Evolutionary conservation across 2,329 filamentous ascomycete species (phyloP).

Genomic region (Diaporthe vaccinii): DNA sequence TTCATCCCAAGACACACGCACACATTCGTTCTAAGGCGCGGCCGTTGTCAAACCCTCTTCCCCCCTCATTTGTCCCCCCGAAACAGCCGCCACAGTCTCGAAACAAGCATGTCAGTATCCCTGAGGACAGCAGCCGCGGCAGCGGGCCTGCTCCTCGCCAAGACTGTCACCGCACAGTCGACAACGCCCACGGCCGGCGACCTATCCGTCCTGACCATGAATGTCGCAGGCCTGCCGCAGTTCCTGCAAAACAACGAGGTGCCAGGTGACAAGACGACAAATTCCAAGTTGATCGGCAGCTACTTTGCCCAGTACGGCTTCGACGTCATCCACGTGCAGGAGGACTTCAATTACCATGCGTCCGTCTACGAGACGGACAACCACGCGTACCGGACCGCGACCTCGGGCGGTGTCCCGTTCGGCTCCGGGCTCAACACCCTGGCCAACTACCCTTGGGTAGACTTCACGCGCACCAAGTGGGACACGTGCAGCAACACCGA

Average conservation of each 20-base stretch:
- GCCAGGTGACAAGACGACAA: conserved; percentile 71
- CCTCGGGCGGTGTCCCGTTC: conserved; percentile 74
- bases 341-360: conserved; percentile 78
- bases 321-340: conserved; percentile 75
- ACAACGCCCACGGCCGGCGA: conserved; percentile 45
- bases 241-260: conserved; percentile 72
- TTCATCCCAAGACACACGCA: conserved; percentile 16
- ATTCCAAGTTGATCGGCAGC: conserved; percentile 68
- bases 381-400: conserved; percentile 72
- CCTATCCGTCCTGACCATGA: conserved; percentile 69
- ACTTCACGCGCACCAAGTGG: conserved; percentile 72
- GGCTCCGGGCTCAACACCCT: conserved; percentile 76
- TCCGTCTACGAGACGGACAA: conserved; percentile 72
- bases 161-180: conserved; percentile 7
- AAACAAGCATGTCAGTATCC: conserved; percentile 14
- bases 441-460: conserved; percentile 69
- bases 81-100: conserved; percentile 8
- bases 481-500: conserved; percentile 68
- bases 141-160: conserved; percentile 34
- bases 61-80: not conserved
- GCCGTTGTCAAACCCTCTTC: not conserved
- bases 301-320: conserved; percentile 69
- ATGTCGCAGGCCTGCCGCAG: conserved; percentile 71
- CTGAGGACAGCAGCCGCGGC: conserved; percentile 22
- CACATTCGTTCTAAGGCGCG: not conserved